Percentiles rank a stretch among this genome's conserved stretches.
Evolutionary conservation across 1,284 basidiomycete species (phyloP).

Genomic region (Apiotrichum veenhuisii): DNA sequence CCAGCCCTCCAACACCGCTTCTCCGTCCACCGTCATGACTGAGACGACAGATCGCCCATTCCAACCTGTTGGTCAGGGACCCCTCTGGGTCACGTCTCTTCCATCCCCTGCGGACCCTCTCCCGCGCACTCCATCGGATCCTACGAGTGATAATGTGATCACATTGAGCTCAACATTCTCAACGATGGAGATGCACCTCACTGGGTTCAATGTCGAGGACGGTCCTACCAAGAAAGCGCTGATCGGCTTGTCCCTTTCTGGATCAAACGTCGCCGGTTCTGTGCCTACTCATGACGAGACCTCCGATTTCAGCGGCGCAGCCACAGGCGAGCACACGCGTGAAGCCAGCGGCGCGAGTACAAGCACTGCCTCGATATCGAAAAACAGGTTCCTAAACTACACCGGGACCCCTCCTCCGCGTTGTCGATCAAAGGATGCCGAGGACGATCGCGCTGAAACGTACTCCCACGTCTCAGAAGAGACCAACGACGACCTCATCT

Average conservation of each 20-base stretch:
- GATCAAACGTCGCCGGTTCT: neutral
- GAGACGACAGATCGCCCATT: no score
- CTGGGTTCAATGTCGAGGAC: neutral
- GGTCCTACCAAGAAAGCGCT: neutral
- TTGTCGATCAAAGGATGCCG: neutral
- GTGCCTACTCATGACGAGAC: neutral
- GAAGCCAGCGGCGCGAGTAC: neutral
- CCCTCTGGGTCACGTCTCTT: neutral
- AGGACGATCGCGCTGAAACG: neutral
- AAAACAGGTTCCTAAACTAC: neutral
- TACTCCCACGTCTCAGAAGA: neutral
- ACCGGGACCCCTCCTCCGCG: neutral
- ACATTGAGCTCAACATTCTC: no score
- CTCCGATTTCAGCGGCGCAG: neutral
- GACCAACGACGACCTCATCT: neutral
- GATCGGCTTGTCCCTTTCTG: neutral
- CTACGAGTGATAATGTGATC: neutral
- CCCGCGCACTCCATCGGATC: neutral
- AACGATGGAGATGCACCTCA: no score
- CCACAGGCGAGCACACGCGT: neutral
- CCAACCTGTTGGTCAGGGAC: no score
- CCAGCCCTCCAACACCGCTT: no score
- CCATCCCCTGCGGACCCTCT: neutral
- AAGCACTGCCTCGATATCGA: neutral
- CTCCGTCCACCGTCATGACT: no score